These are phyloP conservation scores for Populus alba DNA, from an alignment of 345 rosid species.

Conservation along the genomic window DNA sequence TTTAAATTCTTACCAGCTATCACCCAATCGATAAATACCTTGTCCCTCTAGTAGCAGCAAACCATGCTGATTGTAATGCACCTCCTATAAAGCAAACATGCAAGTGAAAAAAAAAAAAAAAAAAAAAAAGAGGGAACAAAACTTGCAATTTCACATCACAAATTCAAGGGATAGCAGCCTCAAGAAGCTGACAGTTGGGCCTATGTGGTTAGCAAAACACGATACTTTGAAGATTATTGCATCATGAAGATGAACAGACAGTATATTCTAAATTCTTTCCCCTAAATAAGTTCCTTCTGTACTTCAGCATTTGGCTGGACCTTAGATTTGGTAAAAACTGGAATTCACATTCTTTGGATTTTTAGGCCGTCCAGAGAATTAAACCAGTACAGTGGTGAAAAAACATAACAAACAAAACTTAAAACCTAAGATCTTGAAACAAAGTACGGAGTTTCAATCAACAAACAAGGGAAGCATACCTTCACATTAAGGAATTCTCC, in stretches of 20 bases:
- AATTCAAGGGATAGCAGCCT: neutral
- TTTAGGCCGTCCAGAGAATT: neutral
- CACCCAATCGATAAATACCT: slow-evolving; percentile 85
- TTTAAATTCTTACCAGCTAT: slow-evolving; percentile 61
- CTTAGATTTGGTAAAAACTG: neutral
- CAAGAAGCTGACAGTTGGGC: neutral
- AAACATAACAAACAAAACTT: neutral
- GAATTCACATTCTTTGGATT: neutral
- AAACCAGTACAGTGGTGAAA: neutral
- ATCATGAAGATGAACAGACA: neutral
- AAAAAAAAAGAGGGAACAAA: neutral
- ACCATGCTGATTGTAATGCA: slow-evolving; percentile 94
- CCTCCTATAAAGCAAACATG: slow-evolving; percentile 57
- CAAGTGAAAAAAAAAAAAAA: neutral
- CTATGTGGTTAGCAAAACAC: neutral
- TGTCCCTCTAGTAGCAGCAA: slow-evolving; percentile 88
- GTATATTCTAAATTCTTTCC: neutral
- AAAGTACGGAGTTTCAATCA: slow-evolving; percentile 8
- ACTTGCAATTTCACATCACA: neutral
- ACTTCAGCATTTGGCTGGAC: neutral
- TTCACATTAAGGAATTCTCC: slow-evolving; percentile 90
- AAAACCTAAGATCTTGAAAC: neutral
- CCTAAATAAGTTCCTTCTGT: neutral
- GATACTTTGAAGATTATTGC: neutral
- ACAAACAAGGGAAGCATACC: slow-evolving; percentile 36